A percentile compares a stretch with the other conserved stretches of the same genome.
phyloP scores from a whole-genome alignment of 352 stramenopile species.

The Phytophthora citricola region DNA sequence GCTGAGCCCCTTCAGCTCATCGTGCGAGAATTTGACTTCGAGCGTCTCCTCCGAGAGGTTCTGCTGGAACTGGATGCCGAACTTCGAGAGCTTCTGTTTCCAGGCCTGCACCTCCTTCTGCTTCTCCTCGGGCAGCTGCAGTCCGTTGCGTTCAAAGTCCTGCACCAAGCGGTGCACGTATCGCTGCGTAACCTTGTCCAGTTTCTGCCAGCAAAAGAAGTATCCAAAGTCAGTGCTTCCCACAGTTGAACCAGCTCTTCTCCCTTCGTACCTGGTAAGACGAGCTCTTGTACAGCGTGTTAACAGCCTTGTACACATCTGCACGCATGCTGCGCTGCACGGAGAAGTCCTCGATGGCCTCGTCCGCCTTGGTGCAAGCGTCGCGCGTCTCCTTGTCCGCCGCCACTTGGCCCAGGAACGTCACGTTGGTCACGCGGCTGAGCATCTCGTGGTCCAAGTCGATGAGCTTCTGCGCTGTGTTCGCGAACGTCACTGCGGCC shows the following conservation, averaged over 20 bases:
- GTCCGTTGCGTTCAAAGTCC: constrained; percentile 88
- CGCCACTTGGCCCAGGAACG: constrained; percentile 86
- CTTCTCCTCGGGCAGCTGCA: constrained; percentile 76
- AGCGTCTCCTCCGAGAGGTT: constrained; percentile 90
- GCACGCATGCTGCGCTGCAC: constrained; percentile 84
- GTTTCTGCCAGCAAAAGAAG: constrained; percentile 33
- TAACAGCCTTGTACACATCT: constrained; percentile 85
- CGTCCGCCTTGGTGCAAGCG: constrained; percentile 82
- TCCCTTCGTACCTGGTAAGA: constrained; percentile 46
- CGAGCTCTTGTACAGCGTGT: constrained; percentile 56
- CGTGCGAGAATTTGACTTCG: constrained; percentile 74
- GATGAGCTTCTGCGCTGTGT: constrained; percentile 79
- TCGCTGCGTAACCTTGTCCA: constrained; percentile 67
- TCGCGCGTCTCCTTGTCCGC: constrained; percentile 72
- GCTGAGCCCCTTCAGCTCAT: constrained; percentile 82
- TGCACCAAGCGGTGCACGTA: constrained; percentile 81
- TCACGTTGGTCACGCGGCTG: constrained; percentile 82
- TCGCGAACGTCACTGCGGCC: constrained; percentile 60
- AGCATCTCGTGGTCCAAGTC: constrained; percentile 89
- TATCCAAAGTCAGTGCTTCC: not conserved
- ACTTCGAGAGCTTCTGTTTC: constrained; percentile 88
- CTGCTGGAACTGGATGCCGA: constrained; percentile 85
- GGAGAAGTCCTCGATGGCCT: constrained; percentile 77
- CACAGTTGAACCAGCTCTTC: not conserved
- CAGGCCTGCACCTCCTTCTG: constrained; percentile 76